Base-by-base conservation (phyloP, 306 rosid species). In the Morella rubra region DNA sequence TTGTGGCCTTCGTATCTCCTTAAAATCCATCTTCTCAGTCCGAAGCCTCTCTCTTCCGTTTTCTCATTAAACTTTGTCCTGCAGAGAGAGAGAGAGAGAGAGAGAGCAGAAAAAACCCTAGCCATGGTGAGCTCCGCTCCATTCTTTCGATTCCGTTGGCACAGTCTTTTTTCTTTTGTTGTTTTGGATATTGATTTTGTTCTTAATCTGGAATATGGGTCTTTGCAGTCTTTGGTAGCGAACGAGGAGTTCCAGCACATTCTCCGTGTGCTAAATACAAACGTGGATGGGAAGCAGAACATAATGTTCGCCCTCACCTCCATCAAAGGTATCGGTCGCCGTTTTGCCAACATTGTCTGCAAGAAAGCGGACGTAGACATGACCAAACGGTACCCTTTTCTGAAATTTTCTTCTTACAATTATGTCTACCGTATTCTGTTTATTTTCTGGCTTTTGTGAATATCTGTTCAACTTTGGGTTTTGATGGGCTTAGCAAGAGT, bases 171-270 rank as follows among this genome's bases (percentile, higher is more conserved):
- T 47, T 49, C 55, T 4, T 16, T 5, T 71, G 11, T 20, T 19
- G n/a, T 16, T 16, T 77, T 15, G 16, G 5, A 10, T 27, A 46
- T 53, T 51, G 70, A 8, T 27, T 71, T 2, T 50, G 42, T 7
- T 16, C 27, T 27, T 50, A 37, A 37, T 51, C 73, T 19, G 16
- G 53, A 12, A 56, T 59, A 46, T 58, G 40, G 67, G 59, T 45
- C 40, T 52, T 69, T 75, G 82, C 73, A 88, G 92, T 84, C 92
- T 77, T 83, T 88, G 54, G 90, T 88, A 11, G 88, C 92, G 37
- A 86, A 88, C 73, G 92, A 88, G 74, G 92, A 88, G 8, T 88
- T 88, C 56, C 92, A 88, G 81, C 92, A 86, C 86, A 88, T 88
- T 81, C 83, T 88, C 71, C 92, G 92, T 88, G 90, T 88, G 73